These are phyloP conservation scores for Agarophyton chilense DNA, from an alignment of 23 red algal genomes.

Conservation along the genomic window DNA sequence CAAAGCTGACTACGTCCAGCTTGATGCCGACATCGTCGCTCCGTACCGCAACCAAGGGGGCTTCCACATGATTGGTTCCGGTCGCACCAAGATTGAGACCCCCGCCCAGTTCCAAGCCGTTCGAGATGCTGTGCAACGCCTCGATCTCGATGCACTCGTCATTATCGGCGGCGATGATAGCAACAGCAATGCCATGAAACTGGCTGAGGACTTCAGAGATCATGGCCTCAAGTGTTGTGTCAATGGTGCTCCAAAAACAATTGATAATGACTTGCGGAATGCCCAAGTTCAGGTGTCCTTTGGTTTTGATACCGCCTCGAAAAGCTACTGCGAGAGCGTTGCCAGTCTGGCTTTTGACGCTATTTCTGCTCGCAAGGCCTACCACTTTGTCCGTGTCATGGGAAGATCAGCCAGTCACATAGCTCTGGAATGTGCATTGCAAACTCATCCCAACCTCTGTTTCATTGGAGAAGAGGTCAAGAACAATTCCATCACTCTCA, in stretches of 20 bases:
- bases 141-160: constrained; percentile 92
- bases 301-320: constrained; percentile 95
- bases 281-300: constrained; percentile 87
- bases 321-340: constrained; percentile 83
- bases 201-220: constrained; percentile 89
- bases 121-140: constrained; percentile 53
- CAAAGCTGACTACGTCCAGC: constrained; percentile 56
- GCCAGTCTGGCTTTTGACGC: constrained; percentile 95
- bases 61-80: constrained; percentile 98
- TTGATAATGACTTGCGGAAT: constrained; percentile 96
- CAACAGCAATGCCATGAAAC: constrained; percentile 95
- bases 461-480: constrained; percentile 97
- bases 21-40: constrained; percentile 67
- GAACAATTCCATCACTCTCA: constrained; percentile 76
- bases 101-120: constrained; percentile 84
- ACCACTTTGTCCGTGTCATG: constrained; percentile 96
- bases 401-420: constrained; percentile 96
- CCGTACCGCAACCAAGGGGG: constrained; percentile 93
- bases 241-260: constrained; percentile 94
- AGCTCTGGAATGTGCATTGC: constrained; percentile 93
- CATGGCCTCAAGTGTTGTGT: constrained; percentile 71
- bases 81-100: constrained; percentile 98
- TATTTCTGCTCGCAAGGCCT: constrained; percentile 89
- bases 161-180: constrained; percentile 97
- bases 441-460: constrained; percentile 95